Conservation (phyloP, 176 grass and related monocot genomes). For the Hyparrhenia diplandra region DNA sequence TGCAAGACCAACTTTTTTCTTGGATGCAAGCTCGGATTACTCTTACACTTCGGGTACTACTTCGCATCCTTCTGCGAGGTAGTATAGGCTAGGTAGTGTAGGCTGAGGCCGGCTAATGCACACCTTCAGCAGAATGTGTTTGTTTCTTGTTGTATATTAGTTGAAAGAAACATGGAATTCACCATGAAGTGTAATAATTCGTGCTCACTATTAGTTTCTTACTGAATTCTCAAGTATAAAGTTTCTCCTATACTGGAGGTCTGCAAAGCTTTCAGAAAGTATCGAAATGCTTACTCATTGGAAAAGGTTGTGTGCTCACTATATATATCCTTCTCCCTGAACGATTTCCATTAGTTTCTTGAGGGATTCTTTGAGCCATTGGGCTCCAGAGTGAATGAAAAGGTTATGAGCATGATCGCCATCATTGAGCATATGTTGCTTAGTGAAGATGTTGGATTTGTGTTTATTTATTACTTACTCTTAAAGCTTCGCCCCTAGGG, state of each 20-base stretch:
- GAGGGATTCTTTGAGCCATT: too few species aligned
- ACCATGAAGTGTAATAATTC: neutral
- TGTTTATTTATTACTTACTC: too few species aligned
- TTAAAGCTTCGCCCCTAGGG: too few species aligned
- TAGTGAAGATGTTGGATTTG: too few species aligned
- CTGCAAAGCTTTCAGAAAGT: neutral
- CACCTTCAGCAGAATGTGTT: neutral
- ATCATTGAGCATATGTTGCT: neutral
- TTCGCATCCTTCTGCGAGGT: neutral
- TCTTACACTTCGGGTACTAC: neutral
- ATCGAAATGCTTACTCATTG: neutral
- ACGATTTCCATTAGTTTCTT: too few species aligned
- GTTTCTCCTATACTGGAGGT: neutral
- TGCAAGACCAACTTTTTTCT: conserved; percentile 17
- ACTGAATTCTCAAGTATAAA: neutral
- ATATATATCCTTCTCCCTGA: too few species aligned
- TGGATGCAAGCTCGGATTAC: neutral
- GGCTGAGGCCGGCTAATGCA: neutral
- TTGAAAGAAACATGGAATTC: neutral
- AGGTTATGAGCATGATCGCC: too few species aligned
- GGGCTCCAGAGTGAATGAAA: too few species aligned
- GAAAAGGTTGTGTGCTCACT: neutral
- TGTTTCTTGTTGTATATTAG: neutral
- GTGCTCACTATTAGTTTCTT: neutral
- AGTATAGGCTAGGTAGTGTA: too few species aligned